Base-by-base conservation (phyloP, 768 basidiomycete species). In the Tricholoma bakamatsutake region DNA sequence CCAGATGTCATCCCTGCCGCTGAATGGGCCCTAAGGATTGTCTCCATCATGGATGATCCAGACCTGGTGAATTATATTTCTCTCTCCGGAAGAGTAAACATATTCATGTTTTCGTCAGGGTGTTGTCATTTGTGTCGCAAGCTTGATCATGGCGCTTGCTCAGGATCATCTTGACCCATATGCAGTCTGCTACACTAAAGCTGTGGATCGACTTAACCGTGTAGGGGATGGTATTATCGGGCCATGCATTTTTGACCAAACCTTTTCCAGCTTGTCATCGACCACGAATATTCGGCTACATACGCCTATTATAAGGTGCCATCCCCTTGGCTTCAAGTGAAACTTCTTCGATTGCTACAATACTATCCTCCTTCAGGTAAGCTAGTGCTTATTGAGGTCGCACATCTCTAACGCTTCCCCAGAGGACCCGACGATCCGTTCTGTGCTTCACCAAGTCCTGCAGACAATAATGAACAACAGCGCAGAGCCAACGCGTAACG, bases 291-390 rank as follows among this genome's bases (percentile, higher is more conserved):
- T 65, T 76, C 86, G 7, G 78, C 88, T 34, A 88, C 91, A 50
- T 99, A 99, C 67, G 81, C 94, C 15, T 99, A 99, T 69, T 99
- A 99, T 73, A 93, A 94, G 73, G 93, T 98, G 2, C 96, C 96
- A 18, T 90, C 90, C 21, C 96, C 96, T 0, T 98, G 96, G 97
- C 76, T 98, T 33, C 96, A 98, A 73, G 93, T 98, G 60, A 97
- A 98, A 69, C 80, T 99, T 2, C 77, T 99, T 12, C 87, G 93
- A 21, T 70, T 99, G 13, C 70, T 99, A 35, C 97, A 98, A 69
- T 96, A 97, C 69, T 98, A 98, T 67, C 87, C 96, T 6, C 92
- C 97, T 2, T 87, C 96, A 57, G 93, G 95, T 94, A 58, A 60
- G 82, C 68, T 10, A 30, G n/a, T 18, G 1, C 45, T 33, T 17